Percentiles rank a stretch among this genome's conserved stretches.
Conservation (phyloP, 2,329 filamentous ascomycete species). For the Hawksworthiomyces lignivorus region DNA sequence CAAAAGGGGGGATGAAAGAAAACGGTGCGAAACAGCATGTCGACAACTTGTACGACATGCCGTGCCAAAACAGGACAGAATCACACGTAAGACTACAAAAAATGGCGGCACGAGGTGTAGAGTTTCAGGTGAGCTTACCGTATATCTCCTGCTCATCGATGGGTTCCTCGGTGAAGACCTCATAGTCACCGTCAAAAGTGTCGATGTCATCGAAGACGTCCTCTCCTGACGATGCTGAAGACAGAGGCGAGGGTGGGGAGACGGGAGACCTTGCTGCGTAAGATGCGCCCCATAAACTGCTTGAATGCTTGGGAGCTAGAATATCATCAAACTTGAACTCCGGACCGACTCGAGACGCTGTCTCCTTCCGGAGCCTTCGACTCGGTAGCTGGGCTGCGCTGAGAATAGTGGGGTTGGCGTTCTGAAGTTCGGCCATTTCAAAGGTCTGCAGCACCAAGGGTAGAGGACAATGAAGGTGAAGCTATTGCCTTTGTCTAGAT, state of each 20-base stretch:
- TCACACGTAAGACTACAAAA: no score
- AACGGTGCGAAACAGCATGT: no score
- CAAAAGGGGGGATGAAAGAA: no score
- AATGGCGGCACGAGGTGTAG: no score
- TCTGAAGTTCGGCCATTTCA: constrained; percentile 46
- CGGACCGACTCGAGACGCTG: constrained; percentile 36
- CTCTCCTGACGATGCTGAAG: constrained; percentile 26
- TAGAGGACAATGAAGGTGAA: no score
- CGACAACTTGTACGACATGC: no score
- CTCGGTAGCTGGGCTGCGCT: constrained; percentile 83
- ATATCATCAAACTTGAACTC: constrained; percentile 41
- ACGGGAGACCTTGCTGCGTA: constrained; percentile 6
- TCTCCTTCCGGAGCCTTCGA: constrained; percentile 50
- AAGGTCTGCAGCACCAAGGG: no score
- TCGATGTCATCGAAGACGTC: constrained; percentile 14
- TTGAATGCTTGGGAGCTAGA: constrained; percentile 38
- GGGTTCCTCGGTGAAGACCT: constrained; percentile 61
- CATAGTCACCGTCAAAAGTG: constrained; percentile 25
- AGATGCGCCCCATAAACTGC: constrained; percentile 17
- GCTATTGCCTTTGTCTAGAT: no score
- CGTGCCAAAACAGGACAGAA: no score
- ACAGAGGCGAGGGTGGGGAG: constrained; percentile 21
- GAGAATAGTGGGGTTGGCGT: constrained; percentile 90
- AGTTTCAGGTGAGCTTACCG: constrained; percentile 50
- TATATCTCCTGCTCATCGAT: constrained; percentile 98